Percentiles rank a stretch among this genome's conserved stretches.
Evolutionary conservation across 139 green algal species (phyloP).

Genomic region (Tetraselmis striata): DNA sequence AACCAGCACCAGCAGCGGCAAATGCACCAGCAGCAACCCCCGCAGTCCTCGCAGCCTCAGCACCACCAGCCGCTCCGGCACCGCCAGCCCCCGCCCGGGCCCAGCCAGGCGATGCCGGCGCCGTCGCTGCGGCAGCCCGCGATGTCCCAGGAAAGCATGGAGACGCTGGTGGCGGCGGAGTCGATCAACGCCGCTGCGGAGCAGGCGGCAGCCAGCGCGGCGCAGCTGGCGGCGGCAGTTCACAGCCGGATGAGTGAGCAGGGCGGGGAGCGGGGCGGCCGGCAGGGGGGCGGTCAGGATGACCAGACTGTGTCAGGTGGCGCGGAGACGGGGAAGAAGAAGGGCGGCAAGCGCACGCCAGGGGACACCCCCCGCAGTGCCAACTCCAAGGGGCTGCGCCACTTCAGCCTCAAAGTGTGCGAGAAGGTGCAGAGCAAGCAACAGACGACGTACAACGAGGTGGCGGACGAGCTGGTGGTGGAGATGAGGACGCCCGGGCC

Average conservation of each 20-base stretch:
- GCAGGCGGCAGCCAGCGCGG: background rate
- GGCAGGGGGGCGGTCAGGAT: background rate
- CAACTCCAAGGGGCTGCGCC: constrained; percentile 62
- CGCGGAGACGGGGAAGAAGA: background rate
- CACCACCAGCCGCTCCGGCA: too few species aligned
- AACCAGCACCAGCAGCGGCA: background rate
- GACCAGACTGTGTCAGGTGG: background rate
- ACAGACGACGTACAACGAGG: constrained; percentile 90
- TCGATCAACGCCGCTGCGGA: background rate
- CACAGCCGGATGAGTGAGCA: background rate
- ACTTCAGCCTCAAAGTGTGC: constrained; percentile 79
- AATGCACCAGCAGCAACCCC: background rate
- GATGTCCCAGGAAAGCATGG: too few species aligned
- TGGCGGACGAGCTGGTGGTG: constrained; percentile 89
- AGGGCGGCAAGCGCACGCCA: background rate
- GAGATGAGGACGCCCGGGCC: constrained; percentile 26
- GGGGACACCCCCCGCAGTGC: background rate
- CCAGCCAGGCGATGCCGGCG: too few species aligned
- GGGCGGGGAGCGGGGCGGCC: too few species aligned
- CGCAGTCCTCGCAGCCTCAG: too few species aligned
- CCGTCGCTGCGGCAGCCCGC: too few species aligned
- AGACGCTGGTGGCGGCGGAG: background rate
- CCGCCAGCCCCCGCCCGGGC: too few species aligned
- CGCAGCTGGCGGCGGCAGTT: background rate
- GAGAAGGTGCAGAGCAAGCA: constrained; percentile 81